Conservation (phyloP, 768 basidiomycete species). For the Chalciporus sphaerocephalus region DNA sequence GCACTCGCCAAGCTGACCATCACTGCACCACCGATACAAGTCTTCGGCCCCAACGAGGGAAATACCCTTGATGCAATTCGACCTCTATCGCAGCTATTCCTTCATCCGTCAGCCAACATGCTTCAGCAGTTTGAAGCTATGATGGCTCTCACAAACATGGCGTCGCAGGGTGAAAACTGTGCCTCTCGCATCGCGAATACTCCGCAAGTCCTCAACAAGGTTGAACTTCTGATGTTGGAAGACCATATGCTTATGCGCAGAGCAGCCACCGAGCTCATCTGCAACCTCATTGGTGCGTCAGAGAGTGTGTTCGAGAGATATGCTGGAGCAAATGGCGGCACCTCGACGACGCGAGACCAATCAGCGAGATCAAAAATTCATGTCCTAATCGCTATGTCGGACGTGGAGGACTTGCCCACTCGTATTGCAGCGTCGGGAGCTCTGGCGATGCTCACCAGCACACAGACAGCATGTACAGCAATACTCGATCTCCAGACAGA, state of each 20-base stretch:
- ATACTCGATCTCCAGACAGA: slow-evolving; percentile 65
- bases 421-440: slow-evolving; percentile 89
- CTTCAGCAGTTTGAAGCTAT: slow-evolving; percentile 88
- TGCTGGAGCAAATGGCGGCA: slow-evolving; percentile 38
- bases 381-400: slow-evolving; percentile 77
- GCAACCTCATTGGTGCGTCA: slow-evolving; percentile 81
- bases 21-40: slow-evolving; percentile 83
- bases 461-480: slow-evolving; percentile 53
- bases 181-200: slow-evolving; percentile 63
- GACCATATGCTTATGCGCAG: slow-evolving; percentile 79
- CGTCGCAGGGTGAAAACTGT: slow-evolving; percentile 66
- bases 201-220: slow-evolving; percentile 56
- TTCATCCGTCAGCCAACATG: slow-evolving; percentile 60
- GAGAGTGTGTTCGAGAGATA: slow-evolving; percentile 75
- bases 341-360: slow-evolving; percentile 39
- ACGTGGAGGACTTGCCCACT: slow-evolving; percentile 82
- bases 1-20: slow-evolving; percentile 91
- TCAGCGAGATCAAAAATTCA: slow-evolving; percentile 61
- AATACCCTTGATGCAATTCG: slow-evolving; percentile 79
- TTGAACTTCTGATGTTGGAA: slow-evolving; percentile 74
- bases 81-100: slow-evolving; percentile 71
- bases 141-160: slow-evolving; percentile 95
- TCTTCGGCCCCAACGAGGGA: slow-evolving; percentile 82
- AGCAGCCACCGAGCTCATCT: slow-evolving; percentile 86
- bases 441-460: slow-evolving; percentile 71